Conservation (phyloP, 257 asterid genomes). For the Nicotiana otophora region DNA sequence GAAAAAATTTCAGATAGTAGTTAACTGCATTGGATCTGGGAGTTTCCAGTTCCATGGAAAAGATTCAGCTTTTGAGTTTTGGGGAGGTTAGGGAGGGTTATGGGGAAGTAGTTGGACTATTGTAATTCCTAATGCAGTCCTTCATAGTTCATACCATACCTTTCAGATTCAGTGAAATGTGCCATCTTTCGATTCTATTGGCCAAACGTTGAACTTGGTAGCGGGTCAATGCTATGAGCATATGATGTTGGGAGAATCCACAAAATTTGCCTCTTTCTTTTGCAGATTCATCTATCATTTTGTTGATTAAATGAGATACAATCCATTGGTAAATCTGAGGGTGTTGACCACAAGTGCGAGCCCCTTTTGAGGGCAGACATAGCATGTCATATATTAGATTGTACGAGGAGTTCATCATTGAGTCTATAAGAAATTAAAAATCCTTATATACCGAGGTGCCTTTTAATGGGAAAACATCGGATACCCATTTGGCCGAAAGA, state of each 20-base stretch:
- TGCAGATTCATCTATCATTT: not conserved
- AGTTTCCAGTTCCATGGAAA: not conserved
- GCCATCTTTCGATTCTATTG: not conserved
- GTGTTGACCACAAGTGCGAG: not conserved
- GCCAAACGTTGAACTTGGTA: not conserved
- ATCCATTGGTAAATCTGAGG: not conserved
- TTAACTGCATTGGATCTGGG: not conserved
- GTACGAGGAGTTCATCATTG: not conserved
- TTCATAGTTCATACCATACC: not conserved
- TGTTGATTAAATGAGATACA: not conserved
- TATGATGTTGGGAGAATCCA: not conserved
- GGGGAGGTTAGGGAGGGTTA: not conserved
- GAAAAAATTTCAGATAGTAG: too few relatives aligned
- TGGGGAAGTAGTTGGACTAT: not conserved
- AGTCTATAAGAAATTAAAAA: not conserved
- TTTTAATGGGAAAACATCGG: not conserved
- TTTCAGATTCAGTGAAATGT: not conserved
- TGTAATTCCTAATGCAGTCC: not conserved
- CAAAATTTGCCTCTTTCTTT: not conserved
- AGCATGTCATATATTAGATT: not conserved
- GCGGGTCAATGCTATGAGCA: not conserved
- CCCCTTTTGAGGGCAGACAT: not conserved
- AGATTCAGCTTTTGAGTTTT: not conserved
- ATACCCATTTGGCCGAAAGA: not conserved
- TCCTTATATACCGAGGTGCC: not conserved